Base-by-base conservation (phyloP, 148 eudicot species). In the Nepenthes mirabilis region DNA sequence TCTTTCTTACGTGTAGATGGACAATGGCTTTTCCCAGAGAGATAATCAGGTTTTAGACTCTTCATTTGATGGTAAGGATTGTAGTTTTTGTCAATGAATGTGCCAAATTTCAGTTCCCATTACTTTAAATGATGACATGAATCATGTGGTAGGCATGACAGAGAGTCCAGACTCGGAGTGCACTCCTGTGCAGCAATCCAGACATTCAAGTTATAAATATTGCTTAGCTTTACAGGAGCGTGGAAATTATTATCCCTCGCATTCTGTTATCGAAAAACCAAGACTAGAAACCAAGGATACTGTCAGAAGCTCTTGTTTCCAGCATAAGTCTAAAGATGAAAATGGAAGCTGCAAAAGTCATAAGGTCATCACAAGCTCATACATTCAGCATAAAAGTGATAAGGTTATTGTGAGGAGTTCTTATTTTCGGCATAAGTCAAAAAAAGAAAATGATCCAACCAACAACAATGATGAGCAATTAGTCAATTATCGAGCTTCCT, bases 321-420 rank as follows among this genome's bases (percentile, higher is more conserved):
- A 43, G 43, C 59, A 57, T 11, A 71, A 63, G 47, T 23, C 32
- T 13, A 49, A 13, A 40, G 70, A 60, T 23, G 64, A 60, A 50
- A 65, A 70, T 52, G 11, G 62, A 10, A 37, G 3, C 36, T 10
- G 45, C 52, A 36, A 40, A 64, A 66, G 66, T 51, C 59, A 65
- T 43, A 71, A 69, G 34, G 69, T 52, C 37, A 45, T 65, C 32
- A 82, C 77, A 63, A 84, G 90, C 72, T 77, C 85, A 37, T 86
- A 83, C 82, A 72, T 83, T 75, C 66, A 72, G 79, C 72, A 70
- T 57, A 82, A 63, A 64, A 68, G 64, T 64, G 77, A 74, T 43
- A 74, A 71, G 77, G 62, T 51, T 23, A 60, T 67, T 47, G 72
- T 63, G 32, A 78, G 79, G 65, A 80, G 91, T 68, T 79, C 90